Conservation (phyloP, 2,329 filamentous ascomycete genomes). For the Incumbomyces delicatus region DNA sequence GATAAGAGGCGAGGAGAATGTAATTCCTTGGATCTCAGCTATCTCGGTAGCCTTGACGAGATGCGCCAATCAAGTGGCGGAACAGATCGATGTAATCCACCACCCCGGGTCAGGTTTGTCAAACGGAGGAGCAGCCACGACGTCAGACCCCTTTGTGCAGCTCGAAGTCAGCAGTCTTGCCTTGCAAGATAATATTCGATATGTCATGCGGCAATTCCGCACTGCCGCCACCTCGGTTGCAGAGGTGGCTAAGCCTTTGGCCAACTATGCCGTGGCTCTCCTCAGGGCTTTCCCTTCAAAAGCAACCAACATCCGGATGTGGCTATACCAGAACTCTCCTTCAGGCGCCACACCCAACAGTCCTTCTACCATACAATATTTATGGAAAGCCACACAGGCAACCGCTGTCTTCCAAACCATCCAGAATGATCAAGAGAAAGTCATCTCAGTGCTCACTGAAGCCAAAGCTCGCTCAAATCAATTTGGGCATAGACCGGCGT, state of each 20-base stretch:
- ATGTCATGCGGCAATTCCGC: conserved; percentile 21
- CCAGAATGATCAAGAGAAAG: conserved; percentile 46
- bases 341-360: conserved; percentile 22
- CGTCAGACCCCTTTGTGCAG: conserved; percentile 44
- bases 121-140: conserved; percentile 3
- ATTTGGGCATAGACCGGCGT: conserved; percentile 17
- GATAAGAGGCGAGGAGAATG: not conserved
- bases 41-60: conserved; percentile 45
- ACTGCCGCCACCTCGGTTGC: conserved; percentile 19
- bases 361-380: conserved; percentile 65
- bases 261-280: conserved; percentile 77
- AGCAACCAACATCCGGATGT: conserved; percentile 88
- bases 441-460: conserved; percentile 46
- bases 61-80: conserved; percentile 45
- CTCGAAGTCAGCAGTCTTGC: conserved; percentile 54
- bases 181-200: conserved; percentile 21
- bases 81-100: conserved; percentile 34
- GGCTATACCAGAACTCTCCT: conserved; percentile 67
- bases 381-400: conserved; percentile 61
- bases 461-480: conserved; percentile 33
- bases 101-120: conserved; percentile 18
- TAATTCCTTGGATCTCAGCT: conserved; percentile 25
- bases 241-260: conserved; percentile 55
- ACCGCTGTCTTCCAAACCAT: conserved; percentile 51
- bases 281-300: conserved; percentile 72